Base-by-base conservation (phyloP, 1,284 basidiomycete genomes). In the Microbotryum scabiosae region DNA sequence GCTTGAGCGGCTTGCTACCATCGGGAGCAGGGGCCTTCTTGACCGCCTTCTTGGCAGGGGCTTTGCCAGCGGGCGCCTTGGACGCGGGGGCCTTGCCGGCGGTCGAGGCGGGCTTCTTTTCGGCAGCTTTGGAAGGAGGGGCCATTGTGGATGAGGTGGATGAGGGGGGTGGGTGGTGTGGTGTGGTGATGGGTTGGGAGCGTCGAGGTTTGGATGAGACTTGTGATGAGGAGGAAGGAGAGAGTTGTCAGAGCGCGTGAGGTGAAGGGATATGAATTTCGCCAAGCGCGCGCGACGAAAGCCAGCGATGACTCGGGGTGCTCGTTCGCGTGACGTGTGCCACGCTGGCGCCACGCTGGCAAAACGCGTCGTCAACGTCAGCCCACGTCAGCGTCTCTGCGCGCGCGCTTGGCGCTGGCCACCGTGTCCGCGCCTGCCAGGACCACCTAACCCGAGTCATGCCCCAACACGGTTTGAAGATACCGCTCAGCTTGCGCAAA, bases 1-100 rank as follows among this genome's bases (percentile, higher is more conserved):
- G 86, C 84, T 90, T 90, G n/a, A n/a, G n/a, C n/a, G n/a, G n/a
- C 85, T 92, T 90, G 74, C 88, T 84, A 59, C 82, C 85, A 46
- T 82, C 78, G n/a, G 80, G 82, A 67, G 76, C 74, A 61, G 77
- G 74, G 52, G 76, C 69, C 60, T 69, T 68, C 57, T 65, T 65
- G 60, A 65, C 63, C 36, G 69, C 63, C 47, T 77, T 69, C 79
- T 90, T 91, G 82, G 90, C 91, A 26, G 86, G 86, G 14, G 84
- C 84, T 78, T 90, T 90, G 9, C 74, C 51, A 48, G 85, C 84
- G n/a, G 87, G 86, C 5, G 86, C 84, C 77, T 88, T 88, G 46
- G 84, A 82, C n/a, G 84, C 83, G 64, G 82, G 83, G 63, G 82
- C 65, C 55, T 67, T 69, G 51, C 69, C 69, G 23, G 69, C 68